Conservation (phyloP, 2,329 filamentous ascomycete genomes). For the Colletotrichum navitas region DNA sequence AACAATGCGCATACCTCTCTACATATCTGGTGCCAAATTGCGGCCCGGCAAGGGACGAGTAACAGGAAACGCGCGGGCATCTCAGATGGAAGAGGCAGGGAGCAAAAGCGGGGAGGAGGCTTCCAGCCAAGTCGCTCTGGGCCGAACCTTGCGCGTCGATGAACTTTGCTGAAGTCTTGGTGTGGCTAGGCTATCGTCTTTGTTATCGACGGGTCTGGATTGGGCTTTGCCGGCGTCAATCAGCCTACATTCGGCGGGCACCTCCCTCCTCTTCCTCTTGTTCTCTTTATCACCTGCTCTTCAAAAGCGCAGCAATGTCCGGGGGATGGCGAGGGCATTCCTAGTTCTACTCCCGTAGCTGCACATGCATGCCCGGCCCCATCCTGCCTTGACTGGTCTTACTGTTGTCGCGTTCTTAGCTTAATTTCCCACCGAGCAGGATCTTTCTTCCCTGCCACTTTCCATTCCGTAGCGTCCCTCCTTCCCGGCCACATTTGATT, state of each 20-base stretch:
- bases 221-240: background rate
- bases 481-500: background rate
- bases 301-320: background rate
- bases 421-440: background rate
- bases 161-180: slow-evolving; percentile 9
- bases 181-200: slow-evolving; percentile 19
- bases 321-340: background rate
- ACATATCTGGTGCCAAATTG: slow-evolving; percentile 6
- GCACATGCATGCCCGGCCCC: background rate
- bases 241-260: slow-evolving; percentile 2
- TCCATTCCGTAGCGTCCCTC: background rate
- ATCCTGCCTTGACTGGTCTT: background rate
- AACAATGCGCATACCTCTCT: slow-evolving; percentile 25
- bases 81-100: background rate
- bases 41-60: slow-evolving; percentile 23
- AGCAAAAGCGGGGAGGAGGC: background rate
- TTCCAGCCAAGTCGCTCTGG: slow-evolving; percentile 14
- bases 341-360: background rate
- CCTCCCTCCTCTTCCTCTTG: background rate
- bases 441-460: background rate
- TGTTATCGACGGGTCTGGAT: slow-evolving; percentile 24
- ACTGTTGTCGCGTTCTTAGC: background rate
- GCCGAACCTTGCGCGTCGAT: background rate
- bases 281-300: background rate
- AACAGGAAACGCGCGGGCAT: slow-evolving; percentile 1